Evolutionary conservation across 768 basidiomycete species (phyloP).

Genomic region (Psilocybe sp.): DNA sequence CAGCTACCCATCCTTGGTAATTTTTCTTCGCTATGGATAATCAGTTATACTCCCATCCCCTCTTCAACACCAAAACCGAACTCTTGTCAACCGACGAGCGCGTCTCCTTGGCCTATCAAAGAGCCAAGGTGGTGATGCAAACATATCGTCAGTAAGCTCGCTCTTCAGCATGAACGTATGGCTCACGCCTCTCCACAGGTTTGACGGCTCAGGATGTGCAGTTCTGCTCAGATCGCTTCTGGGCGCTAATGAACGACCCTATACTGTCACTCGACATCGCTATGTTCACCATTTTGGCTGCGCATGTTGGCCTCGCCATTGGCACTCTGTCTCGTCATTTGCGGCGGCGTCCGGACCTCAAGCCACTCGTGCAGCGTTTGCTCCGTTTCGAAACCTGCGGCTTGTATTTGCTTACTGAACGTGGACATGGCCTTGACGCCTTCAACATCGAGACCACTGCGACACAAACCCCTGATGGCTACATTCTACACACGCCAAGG

Average conservation of each 20-base stretch:
- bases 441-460: conserved; percentile 64
- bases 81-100: conserved; percentile 43
- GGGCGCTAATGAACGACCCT: conserved; percentile 53
- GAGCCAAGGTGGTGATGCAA: conserved; percentile 46
- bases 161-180: conserved; percentile 2
- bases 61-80: conserved; percentile 43
- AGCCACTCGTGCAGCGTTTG: conserved; percentile 45
- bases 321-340: conserved; percentile 53
- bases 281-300: conserved; percentile 50
- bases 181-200: conserved; percentile 20
- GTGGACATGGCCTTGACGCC: conserved; percentile 59
- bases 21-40: conserved; percentile 26
- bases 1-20: conserved; percentile 2
- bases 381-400: conserved; percentile 53
- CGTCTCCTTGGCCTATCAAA: conserved; percentile 46
- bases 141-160: conserved; percentile 39
- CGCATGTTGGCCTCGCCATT: conserved; percentile 50
- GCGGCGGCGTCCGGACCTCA: conserved; percentile 45
- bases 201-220: conserved; percentile 47
- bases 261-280: conserved; percentile 49
- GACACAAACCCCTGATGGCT: conserved; percentile 45
- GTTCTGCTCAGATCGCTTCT: conserved; percentile 45
- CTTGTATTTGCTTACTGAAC: conserved; percentile 51
- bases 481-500: conserved; percentile 51
- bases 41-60: conserved; percentile 40